These are phyloP conservation scores for Xerocomellus intermedius DNA, from an alignment of 768 basidiomycete genomes.

Conservation along the genomic window DNA sequence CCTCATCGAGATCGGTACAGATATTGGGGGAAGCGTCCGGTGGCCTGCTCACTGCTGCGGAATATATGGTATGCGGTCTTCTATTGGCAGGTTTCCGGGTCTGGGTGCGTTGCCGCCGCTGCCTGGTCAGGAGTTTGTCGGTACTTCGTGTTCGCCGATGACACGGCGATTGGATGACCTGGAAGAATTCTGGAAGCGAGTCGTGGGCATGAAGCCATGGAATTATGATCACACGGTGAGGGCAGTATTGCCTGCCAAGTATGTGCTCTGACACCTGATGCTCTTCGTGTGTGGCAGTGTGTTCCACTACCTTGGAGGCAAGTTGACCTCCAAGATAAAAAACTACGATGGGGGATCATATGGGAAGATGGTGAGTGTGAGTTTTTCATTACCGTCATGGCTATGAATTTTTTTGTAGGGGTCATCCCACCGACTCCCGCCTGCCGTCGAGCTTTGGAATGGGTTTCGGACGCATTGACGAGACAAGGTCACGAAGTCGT, in stretches of 20 bases:
- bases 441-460: constrained; percentile 37
- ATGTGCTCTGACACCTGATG: background rate
- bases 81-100: constrained; percentile 38
- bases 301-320: constrained; percentile 43
- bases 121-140: constrained; percentile 41
- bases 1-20: constrained; percentile 46
- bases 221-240: constrained; percentile 43
- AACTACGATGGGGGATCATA: constrained; percentile 41
- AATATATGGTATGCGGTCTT: constrained; percentile 42
- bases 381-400: background rate
- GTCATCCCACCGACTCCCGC: constrained; percentile 41
- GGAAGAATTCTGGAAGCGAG: constrained; percentile 42
- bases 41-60: constrained; percentile 51
- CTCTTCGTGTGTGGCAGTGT: constrained; percentile 30
- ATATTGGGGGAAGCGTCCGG: constrained; percentile 50
- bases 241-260: background rate
- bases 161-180: constrained; percentile 42
- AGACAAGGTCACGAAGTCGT: constrained; percentile 41
- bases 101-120: constrained; percentile 30
- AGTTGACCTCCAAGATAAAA: constrained; percentile 32
- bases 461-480: constrained; percentile 33
- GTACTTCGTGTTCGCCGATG: constrained; percentile 40
- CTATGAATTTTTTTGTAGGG: constrained; percentile 21
- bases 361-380: constrained; percentile 40
- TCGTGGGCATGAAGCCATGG: constrained; percentile 43